Conservation (phyloP, 345 rosid species). For the Arabidopsis suecica region DNA sequence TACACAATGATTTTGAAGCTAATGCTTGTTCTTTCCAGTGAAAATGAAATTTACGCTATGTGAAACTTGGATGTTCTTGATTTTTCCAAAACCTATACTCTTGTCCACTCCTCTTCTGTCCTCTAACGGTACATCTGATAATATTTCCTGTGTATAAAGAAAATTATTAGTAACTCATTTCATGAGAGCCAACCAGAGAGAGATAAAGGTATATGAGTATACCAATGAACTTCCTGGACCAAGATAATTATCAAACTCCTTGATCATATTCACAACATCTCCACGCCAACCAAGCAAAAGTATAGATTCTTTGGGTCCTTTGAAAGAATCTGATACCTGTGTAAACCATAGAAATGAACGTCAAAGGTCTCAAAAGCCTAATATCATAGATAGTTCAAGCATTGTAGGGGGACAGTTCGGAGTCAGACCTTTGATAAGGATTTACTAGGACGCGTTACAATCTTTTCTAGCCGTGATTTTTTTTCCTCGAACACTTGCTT, state of each 20-base stretch:
- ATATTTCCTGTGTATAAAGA: slow-evolving; percentile 70
- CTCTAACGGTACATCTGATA: slow-evolving; percentile 83
- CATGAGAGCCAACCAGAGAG: not conserved
- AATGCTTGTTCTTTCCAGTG: slow-evolving; percentile 14
- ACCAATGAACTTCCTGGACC: slow-evolving; percentile 95
- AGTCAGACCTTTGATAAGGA: slow-evolving; percentile 75
- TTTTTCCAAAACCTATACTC: slow-evolving; percentile 52
- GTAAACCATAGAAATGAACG: slow-evolving; percentile 31
- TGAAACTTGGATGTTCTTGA: slow-evolving; percentile 64
- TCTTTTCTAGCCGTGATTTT: slow-evolving; percentile 53
- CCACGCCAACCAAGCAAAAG: slow-evolving; percentile 96
- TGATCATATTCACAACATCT: slow-evolving; percentile 78
- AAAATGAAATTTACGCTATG: slow-evolving; percentile 59
- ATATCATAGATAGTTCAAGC: slow-evolving; percentile 20
- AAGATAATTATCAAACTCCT: slow-evolving; percentile 94
- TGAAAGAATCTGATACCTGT: slow-evolving; percentile 68
- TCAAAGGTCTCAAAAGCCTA: slow-evolving; percentile 16
- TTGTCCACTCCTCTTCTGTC: slow-evolving; percentile 61
- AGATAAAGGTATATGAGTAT: slow-evolving; percentile 38
- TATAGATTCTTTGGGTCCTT: slow-evolving; percentile 85
- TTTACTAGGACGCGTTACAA: slow-evolving; percentile 58
- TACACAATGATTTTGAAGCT: slow-evolving; percentile 17
- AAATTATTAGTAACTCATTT: slow-evolving; percentile 1
- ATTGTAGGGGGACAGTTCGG: slow-evolving; percentile 3
- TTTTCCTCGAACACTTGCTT: slow-evolving; percentile 53